These are phyloP conservation scores for Phytophthora europaea DNA, from an alignment of 352 stramenopile genomes.

Conservation along the genomic window DNA sequence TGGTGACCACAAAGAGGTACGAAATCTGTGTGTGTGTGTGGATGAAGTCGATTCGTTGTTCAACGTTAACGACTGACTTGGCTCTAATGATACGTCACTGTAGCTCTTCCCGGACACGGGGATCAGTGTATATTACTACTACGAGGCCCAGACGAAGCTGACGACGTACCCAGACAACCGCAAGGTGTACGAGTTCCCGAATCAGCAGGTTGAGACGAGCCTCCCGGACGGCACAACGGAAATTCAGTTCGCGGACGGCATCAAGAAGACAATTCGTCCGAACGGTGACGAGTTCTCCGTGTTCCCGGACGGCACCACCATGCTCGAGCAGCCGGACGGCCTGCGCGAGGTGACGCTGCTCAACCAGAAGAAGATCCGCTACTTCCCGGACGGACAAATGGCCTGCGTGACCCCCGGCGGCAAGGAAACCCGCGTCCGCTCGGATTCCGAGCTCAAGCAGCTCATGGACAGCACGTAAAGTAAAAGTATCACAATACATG, in stretches of 20 bases:
- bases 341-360: slow-evolving; percentile 84
- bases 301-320: slow-evolving; percentile 86
- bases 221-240: slow-evolving; percentile 94
- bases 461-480: slow-evolving; percentile 57
- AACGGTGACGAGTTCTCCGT: slow-evolving; percentile 85
- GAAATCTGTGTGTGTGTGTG: not conserved
- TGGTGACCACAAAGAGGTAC: slow-evolving; percentile 95
- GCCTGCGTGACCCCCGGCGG: slow-evolving; percentile 56
- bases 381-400: slow-evolving; percentile 82
- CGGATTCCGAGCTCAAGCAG: slow-evolving; percentile 68
- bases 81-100: slow-evolving; percentile 28
- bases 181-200: slow-evolving; percentile 98
- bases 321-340: slow-evolving; percentile 79
- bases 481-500: slow-evolving; percentile 4
- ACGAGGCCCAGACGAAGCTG: slow-evolving; percentile 94
- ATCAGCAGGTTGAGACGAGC: slow-evolving; percentile 95
- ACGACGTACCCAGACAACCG: slow-evolving; percentile 94
- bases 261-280: slow-evolving; percentile 87
- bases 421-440: slow-evolving; percentile 65
- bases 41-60: not conserved
- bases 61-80: not conserved
- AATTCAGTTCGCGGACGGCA: slow-evolving; percentile 96
- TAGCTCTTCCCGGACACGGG: slow-evolving; percentile 78
- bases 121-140: slow-evolving; percentile 96
- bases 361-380: slow-evolving; percentile 77